These are phyloP conservation scores for Exophiala sp. DNA, from an alignment of 2,329 filamentous ascomycete genomes.

Conservation along the genomic window DNA sequence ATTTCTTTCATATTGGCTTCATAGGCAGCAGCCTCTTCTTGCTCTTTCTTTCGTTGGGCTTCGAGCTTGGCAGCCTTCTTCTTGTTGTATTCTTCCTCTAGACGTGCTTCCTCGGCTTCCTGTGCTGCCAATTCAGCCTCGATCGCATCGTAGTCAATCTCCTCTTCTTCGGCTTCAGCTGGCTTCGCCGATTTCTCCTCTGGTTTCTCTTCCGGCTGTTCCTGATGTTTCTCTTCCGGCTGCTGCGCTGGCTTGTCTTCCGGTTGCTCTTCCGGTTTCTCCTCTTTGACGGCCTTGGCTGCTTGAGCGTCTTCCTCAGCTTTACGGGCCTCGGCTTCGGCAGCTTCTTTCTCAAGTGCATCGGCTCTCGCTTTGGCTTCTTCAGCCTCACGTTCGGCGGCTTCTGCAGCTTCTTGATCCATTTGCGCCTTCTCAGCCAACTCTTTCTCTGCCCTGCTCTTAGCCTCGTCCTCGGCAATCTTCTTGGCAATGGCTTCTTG, in stretches of 20 bases:
- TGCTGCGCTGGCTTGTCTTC: conserved; percentile 36
- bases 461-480: conserved; percentile 51
- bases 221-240: conserved; percentile 33
- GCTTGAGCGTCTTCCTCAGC: conserved; percentile 43
- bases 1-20: conserved; percentile 49
- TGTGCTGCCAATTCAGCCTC: conserved; percentile 46
- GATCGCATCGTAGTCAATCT: conserved; percentile 46
- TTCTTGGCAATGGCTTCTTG: conserved; percentile 50
- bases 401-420: conserved; percentile 42
- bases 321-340: conserved; percentile 36
- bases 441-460: conserved; percentile 40
- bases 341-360: conserved; percentile 27
- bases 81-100: conserved; percentile 54
- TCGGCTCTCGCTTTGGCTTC: conserved; percentile 31
- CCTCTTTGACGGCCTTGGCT: conserved; percentile 23
- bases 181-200: conserved; percentile 7
- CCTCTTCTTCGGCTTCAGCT: conserved; percentile 36
- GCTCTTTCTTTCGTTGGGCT: conserved; percentile 44
- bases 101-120: conserved; percentile 45
- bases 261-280: conserved; percentile 24
- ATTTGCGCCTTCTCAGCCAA: conserved; percentile 35
- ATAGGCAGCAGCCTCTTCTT: conserved; percentile 43
- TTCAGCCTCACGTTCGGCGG: conserved; percentile 29
- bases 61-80: conserved; percentile 76
- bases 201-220: conserved; percentile 26